Conservation (phyloP, 352 stramenopile genomes). For the Phytopythium oedochilum region DNA sequence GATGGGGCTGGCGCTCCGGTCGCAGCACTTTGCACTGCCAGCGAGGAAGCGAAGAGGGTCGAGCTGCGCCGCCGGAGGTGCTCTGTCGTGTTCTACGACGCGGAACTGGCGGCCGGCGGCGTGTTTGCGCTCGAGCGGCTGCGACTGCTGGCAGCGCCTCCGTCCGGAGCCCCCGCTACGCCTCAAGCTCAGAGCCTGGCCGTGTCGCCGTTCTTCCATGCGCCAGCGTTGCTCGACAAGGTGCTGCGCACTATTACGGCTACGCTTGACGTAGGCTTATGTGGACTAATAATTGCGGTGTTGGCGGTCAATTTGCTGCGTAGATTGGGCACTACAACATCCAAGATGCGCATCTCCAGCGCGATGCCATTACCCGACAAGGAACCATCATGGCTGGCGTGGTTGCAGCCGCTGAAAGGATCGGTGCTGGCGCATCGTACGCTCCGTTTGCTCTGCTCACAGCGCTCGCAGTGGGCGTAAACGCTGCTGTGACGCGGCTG, state of each 20-base stretch:
- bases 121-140: constrained; percentile 8
- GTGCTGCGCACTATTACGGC: too few species aligned
- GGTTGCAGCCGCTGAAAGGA: background rate
- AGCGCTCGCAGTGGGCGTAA: constrained; percentile 10
- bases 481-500: constrained; percentile 6
- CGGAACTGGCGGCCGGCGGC: constrained; percentile 13
- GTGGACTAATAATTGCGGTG: too few species aligned
- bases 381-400: background rate
- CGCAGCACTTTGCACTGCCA: background rate
- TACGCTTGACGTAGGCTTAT: too few species aligned
- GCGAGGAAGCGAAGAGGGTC: background rate
- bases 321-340: constrained; percentile 7
- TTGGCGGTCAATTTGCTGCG: too few species aligned
- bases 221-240: background rate
- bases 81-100: constrained; percentile 25
- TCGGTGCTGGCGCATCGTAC: constrained; percentile 13
- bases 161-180: too few species aligned
- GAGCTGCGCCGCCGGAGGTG: background rate
- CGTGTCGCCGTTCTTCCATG: background rate
- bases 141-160: background rate
- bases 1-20: background rate
- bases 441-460: constrained; percentile 17
- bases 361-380: background rate
- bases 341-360: background rate
- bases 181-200: too few species aligned